Base-by-base conservation (phyloP, 192 early-diverging fungal species). In the Coemansia sp. region DNA sequence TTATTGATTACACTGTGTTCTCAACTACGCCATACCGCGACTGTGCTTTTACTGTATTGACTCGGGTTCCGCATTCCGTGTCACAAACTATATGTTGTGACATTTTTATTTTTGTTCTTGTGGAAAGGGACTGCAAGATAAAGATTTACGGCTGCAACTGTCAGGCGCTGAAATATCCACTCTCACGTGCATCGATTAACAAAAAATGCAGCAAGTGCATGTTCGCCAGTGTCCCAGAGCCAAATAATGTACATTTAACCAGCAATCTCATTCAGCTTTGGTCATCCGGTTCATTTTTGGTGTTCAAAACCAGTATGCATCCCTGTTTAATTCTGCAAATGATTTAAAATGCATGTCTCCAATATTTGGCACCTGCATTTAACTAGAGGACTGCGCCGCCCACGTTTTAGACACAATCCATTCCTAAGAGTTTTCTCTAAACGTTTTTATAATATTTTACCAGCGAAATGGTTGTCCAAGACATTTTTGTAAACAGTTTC, bases 401-500 rank as follows among this genome's bases (percentile, higher is more conserved):
- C 41, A 12, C 12, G 41, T 16, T n/a, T 43, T 43, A 0, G 12
- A 16, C 16, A 43, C 16, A 43, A 43, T n/a, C 41, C 41, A 43
- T 43, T 10, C 39, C 7, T 3, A 41, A 3, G 14, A 14, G 3
- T 43, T 43, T 43, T 43, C 16, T n/a, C 41, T 43, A 43, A 16
- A 43, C 41, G 16, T 16, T 43, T 16, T n/a, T 12, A 12, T n/a
- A 43, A 54, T 29, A 32, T 54, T 26, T 29, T 54, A 7, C 29
- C 5, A 14, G 16, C 7, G n/a, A 22, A 54, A 54, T 54, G 53
- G 24, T 16, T 54, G 27, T 29, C 7, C 53, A 54, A 54, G 29
- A 29, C 53, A 54, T 54, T 16, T 16, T 54, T 32, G 27, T 54
- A 54, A 54, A 29, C 12, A 29, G 53, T 26, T 54, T 54, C 18